phyloP scores from a whole-genome alignment of 495 filamentous ascomycete species.

The Penicillium silybi region DNA sequence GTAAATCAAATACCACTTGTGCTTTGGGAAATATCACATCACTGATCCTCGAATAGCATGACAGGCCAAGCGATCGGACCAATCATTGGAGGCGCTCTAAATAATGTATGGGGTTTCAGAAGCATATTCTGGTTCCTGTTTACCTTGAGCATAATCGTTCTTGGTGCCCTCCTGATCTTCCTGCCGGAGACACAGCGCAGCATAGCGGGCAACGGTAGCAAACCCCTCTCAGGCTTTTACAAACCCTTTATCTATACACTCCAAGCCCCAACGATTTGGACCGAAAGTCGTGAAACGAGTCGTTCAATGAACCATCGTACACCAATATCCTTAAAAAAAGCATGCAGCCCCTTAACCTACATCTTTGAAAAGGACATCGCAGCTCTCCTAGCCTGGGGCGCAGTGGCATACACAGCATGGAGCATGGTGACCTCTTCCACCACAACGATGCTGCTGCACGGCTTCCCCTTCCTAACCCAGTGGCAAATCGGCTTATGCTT shows the following conservation, averaged over 20 bases:
- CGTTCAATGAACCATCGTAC: background rate
- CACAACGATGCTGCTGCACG: conserved; percentile 2
- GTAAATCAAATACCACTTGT: background rate
- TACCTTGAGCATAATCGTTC: background rate
- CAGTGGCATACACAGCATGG: conserved; percentile 2
- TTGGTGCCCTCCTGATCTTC: background rate
- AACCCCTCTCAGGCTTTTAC: background rate
- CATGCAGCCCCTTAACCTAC: background rate
- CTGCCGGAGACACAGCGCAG: conserved; percentile 3
- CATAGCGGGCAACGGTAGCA: conserved; percentile 1
- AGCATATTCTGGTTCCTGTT: conserved; percentile 3
- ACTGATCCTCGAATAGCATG: conserved; percentile 1
- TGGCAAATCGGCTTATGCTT: conserved; percentile 3
- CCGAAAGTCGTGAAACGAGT: background rate
- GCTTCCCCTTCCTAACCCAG: background rate
- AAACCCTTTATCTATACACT: conserved; percentile 2
- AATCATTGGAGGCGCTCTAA: background rate
- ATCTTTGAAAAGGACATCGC: conserved; percentile 1
- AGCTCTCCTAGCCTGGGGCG: background rate
- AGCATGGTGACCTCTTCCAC: conserved; percentile 4
- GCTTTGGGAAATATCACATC: background rate
- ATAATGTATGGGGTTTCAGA: background rate
- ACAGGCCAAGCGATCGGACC: conserved; percentile 1
- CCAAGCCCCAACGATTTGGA: background rate
- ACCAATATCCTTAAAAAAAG: background rate